Base-by-base conservation (phyloP, 768 basidiomycete genomes). In the Amanita pallidorosea region DNA sequence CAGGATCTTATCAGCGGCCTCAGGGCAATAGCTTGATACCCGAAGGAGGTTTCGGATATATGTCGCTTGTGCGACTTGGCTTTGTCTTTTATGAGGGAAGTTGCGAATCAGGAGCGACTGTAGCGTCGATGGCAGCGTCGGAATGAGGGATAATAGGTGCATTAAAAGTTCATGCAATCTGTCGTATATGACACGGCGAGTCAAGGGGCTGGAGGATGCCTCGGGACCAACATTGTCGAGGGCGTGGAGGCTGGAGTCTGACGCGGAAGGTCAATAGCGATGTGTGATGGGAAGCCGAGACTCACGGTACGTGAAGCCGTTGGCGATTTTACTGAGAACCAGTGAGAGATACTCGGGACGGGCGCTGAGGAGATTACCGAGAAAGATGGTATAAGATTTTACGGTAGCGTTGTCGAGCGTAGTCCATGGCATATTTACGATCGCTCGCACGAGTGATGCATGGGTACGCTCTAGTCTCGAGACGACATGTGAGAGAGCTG, bases 61-160 rank as follows among this genome's bases (percentile, higher is more conserved):
- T 0, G 91, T 89, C 3, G 85, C 77, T 57, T 97, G 93, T 0
- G 81, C 71, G 2, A 79, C 67, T 58, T 85, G 82, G 37, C 76
- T 79, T 61, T 95, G 91, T 27, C 94, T 80, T 63, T 98, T 97
- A 63, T 96, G 90, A 7, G 96, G 96, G 61, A 97, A 98, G 61
- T 85, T 73, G 45, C 80, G 81, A 49, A 85, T 73, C 15, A 99
- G 79, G 20, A 94, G 75, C 1, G 93, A 90, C 52, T 87, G 82
- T 3, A 99, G 72, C 2, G 92, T 85, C 2, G 87, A 83, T 0
- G 92, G 84, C 1, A 97, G 72, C 0, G 95, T 98, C 20, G 96
- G 96, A 25, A 99, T 83, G 44, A 98, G 80, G 2, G 84, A 78
- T 23, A 97, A 70, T n/a, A 98, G 72, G 60, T 92, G 86, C 9